These are phyloP conservation scores for Paspalum vaginatum DNA, from an alignment of 176 grass and related monocot genomes.

Conservation along the genomic window DNA sequence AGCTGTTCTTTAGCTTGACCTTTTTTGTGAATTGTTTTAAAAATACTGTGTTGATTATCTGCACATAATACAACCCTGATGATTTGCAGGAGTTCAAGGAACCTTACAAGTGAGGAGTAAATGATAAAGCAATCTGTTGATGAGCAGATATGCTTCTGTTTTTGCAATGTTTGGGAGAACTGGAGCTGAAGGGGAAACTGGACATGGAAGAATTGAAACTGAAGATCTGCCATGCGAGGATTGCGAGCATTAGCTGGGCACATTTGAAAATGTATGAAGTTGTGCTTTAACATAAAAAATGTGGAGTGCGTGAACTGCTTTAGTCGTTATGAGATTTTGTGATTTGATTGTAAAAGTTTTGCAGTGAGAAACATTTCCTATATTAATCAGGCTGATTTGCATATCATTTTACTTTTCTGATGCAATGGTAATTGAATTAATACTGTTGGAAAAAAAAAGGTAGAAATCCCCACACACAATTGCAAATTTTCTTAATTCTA, in stretches of 20 bases:
- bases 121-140: background rate
- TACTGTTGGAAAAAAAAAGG: background rate
- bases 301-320: constrained; percentile 5
- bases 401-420: no score
- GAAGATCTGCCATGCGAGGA: background rate
- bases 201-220: background rate
- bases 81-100: constrained; percentile 39
- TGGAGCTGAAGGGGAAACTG: background rate
- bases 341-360: constrained; percentile 16
- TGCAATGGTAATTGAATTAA: no score
- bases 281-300: constrained; percentile 4
- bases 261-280: constrained; percentile 28
- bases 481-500: no score
- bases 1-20: background rate
- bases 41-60: background rate
- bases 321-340: background rate
- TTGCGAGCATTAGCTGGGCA: background rate
- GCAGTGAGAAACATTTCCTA: background rate
- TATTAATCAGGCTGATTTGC: background rate
- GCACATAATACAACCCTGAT: background rate
- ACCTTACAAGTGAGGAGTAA: background rate
- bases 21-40: background rate
- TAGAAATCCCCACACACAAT: background rate
- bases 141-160: background rate
- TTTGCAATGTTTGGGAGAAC: constrained; percentile 39